Conservation (phyloP, 495 filamentous ascomycete genomes). For the Daldinia caldariorum region DNA sequence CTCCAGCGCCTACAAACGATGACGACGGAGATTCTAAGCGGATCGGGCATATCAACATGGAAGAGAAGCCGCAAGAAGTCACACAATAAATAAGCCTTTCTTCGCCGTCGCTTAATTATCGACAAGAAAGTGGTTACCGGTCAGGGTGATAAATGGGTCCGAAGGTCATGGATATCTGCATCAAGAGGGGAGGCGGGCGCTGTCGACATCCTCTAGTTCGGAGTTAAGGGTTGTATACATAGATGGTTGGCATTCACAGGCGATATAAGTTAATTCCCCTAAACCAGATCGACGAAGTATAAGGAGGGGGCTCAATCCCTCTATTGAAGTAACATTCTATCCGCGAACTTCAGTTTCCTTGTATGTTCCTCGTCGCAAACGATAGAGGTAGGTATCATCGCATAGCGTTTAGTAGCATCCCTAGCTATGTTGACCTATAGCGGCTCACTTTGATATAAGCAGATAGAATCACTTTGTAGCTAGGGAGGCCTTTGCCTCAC, state of each 20-base stretch:
- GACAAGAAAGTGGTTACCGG: constrained; percentile 4
- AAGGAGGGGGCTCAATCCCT: constrained; percentile 5
- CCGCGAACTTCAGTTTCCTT: constrained; percentile 5
- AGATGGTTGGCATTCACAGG: constrained; percentile 40
- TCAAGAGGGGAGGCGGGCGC: constrained; percentile 30
- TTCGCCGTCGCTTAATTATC: constrained; percentile 4
- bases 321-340: constrained; percentile 17
- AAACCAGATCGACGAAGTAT: constrained; percentile 14
- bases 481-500: neutral
- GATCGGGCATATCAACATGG: constrained; percentile 48
- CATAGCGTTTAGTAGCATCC: constrained; percentile 1
- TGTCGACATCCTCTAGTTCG: constrained; percentile 34
- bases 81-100: constrained; percentile 51
- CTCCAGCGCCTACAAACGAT: constrained; percentile 44
- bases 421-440: neutral
- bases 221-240: constrained; percentile 47
- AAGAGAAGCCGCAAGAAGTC: constrained; percentile 46
- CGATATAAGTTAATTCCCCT: constrained; percentile 29
- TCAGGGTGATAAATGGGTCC: constrained; percentile 25
- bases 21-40: constrained; percentile 52
- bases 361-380: constrained; percentile 20
- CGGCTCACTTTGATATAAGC: neutral
- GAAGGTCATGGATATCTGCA: constrained; percentile 38
- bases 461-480: neutral
- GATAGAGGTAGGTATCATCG: constrained; percentile 10